Evolutionary conservation across 108 stramenopile species (phyloP).

Genomic region (Skeletonema menzelii): DNA sequence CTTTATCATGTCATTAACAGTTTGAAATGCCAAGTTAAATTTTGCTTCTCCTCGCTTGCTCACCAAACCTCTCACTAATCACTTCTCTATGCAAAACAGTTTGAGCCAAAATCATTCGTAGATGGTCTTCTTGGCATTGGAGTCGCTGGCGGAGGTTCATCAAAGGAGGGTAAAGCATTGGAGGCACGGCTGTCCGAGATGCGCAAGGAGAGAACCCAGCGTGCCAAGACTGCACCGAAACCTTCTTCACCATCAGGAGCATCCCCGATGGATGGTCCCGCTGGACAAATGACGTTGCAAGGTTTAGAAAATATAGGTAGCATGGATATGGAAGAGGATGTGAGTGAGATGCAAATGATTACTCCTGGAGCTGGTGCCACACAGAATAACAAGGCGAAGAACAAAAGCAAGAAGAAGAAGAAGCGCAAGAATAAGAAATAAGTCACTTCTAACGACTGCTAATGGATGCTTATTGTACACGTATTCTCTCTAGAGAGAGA

Average conservation of each 20-base stretch:
- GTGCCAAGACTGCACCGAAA: slow-evolving; percentile 44
- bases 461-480: too few relatives aligned
- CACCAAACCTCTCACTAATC: not conserved
- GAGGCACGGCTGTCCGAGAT: slow-evolving; percentile 58
- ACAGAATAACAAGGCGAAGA: slow-evolving; percentile 32
- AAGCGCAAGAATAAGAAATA: slow-evolving; percentile 28
- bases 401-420: slow-evolving; percentile 50
- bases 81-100: slow-evolving; percentile 37
- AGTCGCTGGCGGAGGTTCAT: slow-evolving; percentile 54
- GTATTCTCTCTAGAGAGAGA: too few relatives aligned
- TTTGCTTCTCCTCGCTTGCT: not conserved
- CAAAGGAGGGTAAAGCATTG: slow-evolving; percentile 64
- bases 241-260: not conserved
- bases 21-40: not conserved
- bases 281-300: slow-evolving; percentile 24
- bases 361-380: slow-evolving; percentile 20
- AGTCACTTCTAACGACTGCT: not conserved
- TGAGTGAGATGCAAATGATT: slow-evolving; percentile 21
- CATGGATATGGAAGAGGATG: slow-evolving; percentile 8
- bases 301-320: slow-evolving; percentile 2
- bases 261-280: slow-evolving; percentile 2
- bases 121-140: slow-evolving; percentile 86
- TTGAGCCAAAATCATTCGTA: slow-evolving; percentile 80
- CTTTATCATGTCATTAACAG: not conserved
- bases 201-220: slow-evolving; percentile 66